Base-by-base conservation (phyloP, 768 basidiomycete species). In the Saitozyma sp. region DNA sequence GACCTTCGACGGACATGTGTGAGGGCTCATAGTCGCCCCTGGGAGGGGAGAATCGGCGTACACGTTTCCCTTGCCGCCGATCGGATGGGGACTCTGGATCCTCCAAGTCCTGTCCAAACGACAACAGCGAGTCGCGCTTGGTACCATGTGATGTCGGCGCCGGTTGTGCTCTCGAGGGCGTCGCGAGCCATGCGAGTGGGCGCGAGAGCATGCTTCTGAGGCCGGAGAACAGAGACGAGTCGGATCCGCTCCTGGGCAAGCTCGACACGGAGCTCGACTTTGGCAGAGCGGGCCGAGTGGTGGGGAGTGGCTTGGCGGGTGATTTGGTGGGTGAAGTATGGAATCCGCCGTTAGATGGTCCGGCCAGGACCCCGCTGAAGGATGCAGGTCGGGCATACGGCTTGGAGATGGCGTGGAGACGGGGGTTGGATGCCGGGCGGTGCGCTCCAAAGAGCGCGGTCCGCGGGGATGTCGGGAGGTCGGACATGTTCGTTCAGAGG, bases 111-210 rank as follows among this genome's bases (percentile, higher is more conserved):
- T 43, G 42, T n/a, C 52, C 61, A 41, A 46, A 46, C 13, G 13
- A 13, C 58, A 14, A 19, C 37, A 55, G 29, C 50, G 48, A 16
- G 55, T 59, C 65, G 49, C 58, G 57, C 64, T 62, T 62, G 46
- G 29, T 56, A 29, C 51, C 50, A 57, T 50, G 50, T 37, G 41
- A 1, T 39, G 46, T 53, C 11, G n/a, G 17, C 42, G 8, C 10
- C 50, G 29, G 52, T 50, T 50, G 57, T 13, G 41, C 40, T n/a
- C 58, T 60, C 0, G 69, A 61, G 19, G 69, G 65, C 13, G 65
- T 66, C 9, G 65, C 65, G 6, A 70, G 58, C 69, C 69, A 70
- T n/a, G 46, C 50, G 10, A 70, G 53, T 0, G 69, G 69, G 19
- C 58, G 56, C 6, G 59, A 60, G 9, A 70, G 52, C 39, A 70